Evolutionary conservation across 2,329 filamentous ascomycete species (phyloP).

Genomic region (Verticillium zaregamsianum): DNA sequence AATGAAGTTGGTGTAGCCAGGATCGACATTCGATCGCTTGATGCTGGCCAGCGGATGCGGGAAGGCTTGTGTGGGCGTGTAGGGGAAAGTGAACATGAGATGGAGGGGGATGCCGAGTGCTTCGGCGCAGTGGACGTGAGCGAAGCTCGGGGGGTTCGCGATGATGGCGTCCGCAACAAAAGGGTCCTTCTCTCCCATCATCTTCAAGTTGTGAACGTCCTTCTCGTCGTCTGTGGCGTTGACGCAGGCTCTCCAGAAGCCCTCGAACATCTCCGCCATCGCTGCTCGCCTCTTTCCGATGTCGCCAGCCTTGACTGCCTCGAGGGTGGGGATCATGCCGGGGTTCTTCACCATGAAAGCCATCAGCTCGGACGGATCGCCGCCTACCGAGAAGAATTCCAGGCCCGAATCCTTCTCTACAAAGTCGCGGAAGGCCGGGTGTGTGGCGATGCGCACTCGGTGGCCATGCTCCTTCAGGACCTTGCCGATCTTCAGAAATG

Average conservation of each 20-base stretch:
- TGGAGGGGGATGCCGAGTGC: slow-evolving; percentile 72
- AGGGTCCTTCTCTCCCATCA: slow-evolving; percentile 57
- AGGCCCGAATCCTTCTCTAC: slow-evolving; percentile 67
- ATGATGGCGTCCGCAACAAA: slow-evolving; percentile 79
- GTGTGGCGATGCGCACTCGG: slow-evolving; percentile 72
- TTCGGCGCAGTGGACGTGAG: slow-evolving; percentile 76
- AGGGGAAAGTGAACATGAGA: slow-evolving; percentile 87
- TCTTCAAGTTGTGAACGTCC: slow-evolving; percentile 55
- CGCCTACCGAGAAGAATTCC: slow-evolving; percentile 78
- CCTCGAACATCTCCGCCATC: slow-evolving; percentile 80
- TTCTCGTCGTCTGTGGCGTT: slow-evolving; percentile 67
- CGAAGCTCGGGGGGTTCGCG: slow-evolving; percentile 75
- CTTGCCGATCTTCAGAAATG: slow-evolving; percentile 72
- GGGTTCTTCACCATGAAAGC: slow-evolving; percentile 86
- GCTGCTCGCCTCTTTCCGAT: slow-evolving; percentile 61
- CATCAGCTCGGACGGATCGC: slow-evolving; percentile 78
- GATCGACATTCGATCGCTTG: slow-evolving; percentile 66
- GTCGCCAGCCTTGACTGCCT: slow-evolving; percentile 70
- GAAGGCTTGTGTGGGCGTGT: slow-evolving; percentile 70
- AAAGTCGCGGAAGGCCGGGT: slow-evolving; percentile 73
- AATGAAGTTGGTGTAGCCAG: slow-evolving; percentile 74
- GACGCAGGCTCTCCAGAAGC: slow-evolving; percentile 76
- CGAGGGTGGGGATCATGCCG: slow-evolving; percentile 69
- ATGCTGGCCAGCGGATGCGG: slow-evolving; percentile 76
- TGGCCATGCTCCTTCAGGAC: slow-evolving; percentile 70